Base-by-base conservation (phyloP, 768 basidiomycete species). In the Peribolospora kevripleyi region DNA sequence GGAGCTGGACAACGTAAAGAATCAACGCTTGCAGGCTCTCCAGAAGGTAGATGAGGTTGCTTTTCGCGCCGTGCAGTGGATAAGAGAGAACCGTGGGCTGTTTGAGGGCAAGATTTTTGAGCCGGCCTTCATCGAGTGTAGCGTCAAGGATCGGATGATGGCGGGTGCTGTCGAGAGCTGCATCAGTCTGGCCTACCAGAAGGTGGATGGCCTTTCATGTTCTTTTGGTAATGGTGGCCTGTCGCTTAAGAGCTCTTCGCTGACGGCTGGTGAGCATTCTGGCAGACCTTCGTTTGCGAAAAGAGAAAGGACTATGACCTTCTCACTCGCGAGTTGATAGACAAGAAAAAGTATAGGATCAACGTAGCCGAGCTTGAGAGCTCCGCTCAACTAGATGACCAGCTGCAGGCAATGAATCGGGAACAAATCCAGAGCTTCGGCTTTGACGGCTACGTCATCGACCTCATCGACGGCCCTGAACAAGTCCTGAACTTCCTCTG, bases 21-120 rank as follows among this genome's bases (percentile, higher is more conserved):
- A 42, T 1, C 59, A 61, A 37, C 60, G 66, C 40, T 71, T 86
- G 6, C 67, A 74, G 37, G 69, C 63, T 36, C 71, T 84, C 46
- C 53, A 63, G 6, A 59, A 64, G 1, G 74, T 73, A 71, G 81
- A 88, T 61, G 63, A 55, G 0, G 77, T 80, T 48, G 74, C 75
- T 43, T 75, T 74, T 42, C 75, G 75, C 3, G 78, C 77, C 2
- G 78, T 85, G 3, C 55, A 72, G 3, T 90, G 85, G 84, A 70
- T 90, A 49, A 74, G 83, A 10, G 62, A 70, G 9, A 78, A 88
- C 62, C 72, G 70, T 50, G 51, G 74, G 58, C 68, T 69, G 55
- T 87, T 97, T 71, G 76, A 75, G 65, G 79, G 78, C 75, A 74
- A 79, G 54, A 78, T 95, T n/a, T 77, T 82, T 57, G 84, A 88